Base-by-base conservation (phyloP, 2,329 filamentous ascomycete genomes). In the Microdochium paspali region DNA sequence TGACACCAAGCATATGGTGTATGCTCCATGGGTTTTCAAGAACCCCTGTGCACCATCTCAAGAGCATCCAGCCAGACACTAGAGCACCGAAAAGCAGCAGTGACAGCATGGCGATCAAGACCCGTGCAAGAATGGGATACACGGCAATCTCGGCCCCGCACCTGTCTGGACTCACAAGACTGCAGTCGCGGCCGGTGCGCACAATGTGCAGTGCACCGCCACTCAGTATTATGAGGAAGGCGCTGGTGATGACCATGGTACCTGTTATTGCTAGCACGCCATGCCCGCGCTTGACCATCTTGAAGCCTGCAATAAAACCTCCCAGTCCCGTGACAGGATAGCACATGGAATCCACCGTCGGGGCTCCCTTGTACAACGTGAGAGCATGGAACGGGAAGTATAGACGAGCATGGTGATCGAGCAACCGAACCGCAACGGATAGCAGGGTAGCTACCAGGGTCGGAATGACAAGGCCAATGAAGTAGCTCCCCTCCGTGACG, bases 381-480 rank as follows among this genome's bases (percentile, higher is more conserved):
- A 74, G 56, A 2, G 64, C 59, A 28, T 65, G 63, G 51, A 69
- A 70, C 1, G 68, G 69, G 30, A 48, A 44, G 25, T 50, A 45
- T 10, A 46, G 52, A 50, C 49, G 47, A 25, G 47, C 42, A 47
- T 49, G 49, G 31, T 49, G 50, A 44, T 51, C 49, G 21, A 54
- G 49, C 31, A 52, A 50, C 24, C 50, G 46, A 20, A 52, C 47
- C 21, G 47, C 40, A 23, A 54, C 51, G 18, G 52, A 54, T 24
- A 54, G 25, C 20, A 49, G 24, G 13, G 45, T 50, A 18, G 53
- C 49, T 20, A 57, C 26, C 24, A 50, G 47, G 18, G 49, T 52
- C n/a, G 50, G 47, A 2, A 49, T 46, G 42, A 52, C 45, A 25
- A 52, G 50, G 3, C 50, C 52, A n/a, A 53, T 46, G 42, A 53